These are phyloP conservation scores for Vigna mungo DNA, from an alignment of 306 rosid genomes.

Conservation along the genomic window DNA sequence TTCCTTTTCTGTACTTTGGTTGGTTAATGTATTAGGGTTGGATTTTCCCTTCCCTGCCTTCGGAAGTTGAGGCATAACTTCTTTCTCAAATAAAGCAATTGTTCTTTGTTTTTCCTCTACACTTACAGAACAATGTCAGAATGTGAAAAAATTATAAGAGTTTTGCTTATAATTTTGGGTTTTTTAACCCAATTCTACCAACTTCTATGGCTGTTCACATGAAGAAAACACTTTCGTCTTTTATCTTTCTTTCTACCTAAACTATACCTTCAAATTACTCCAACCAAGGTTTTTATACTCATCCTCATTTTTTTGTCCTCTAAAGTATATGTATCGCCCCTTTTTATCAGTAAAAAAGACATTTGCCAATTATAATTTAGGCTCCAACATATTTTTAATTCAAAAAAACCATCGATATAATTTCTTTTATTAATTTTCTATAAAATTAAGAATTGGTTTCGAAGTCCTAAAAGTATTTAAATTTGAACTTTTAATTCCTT, in stretches of 20 bases:
- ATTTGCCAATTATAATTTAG: no score
- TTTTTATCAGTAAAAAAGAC: no score
- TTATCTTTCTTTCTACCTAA: not conserved
- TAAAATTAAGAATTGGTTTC: no score
- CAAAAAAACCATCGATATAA: no score
- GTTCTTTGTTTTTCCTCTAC: constrained; percentile 54
- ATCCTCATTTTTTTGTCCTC: no score
- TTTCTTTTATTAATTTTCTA: no score
- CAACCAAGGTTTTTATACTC: no score
- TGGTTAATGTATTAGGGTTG: constrained; percentile 39
- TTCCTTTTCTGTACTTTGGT: constrained; percentile 55
- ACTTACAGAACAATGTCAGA: constrained; percentile 13
- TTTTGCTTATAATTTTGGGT: not conserved
- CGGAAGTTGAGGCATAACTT: constrained; percentile 47
- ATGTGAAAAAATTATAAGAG: not conserved
- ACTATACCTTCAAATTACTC: no score
- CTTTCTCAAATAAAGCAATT: constrained; percentile 37
- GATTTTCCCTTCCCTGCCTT: constrained; percentile 10
- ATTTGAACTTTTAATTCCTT: no score
- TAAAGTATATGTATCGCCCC: no score
- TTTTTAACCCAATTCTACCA: not conserved
- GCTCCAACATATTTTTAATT: no score
- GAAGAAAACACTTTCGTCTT: not conserved
- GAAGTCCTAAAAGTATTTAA: no score
- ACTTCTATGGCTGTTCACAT: not conserved